Conservation (phyloP, 495 filamentous ascomycete species). For the Darksidea phi region DNA sequence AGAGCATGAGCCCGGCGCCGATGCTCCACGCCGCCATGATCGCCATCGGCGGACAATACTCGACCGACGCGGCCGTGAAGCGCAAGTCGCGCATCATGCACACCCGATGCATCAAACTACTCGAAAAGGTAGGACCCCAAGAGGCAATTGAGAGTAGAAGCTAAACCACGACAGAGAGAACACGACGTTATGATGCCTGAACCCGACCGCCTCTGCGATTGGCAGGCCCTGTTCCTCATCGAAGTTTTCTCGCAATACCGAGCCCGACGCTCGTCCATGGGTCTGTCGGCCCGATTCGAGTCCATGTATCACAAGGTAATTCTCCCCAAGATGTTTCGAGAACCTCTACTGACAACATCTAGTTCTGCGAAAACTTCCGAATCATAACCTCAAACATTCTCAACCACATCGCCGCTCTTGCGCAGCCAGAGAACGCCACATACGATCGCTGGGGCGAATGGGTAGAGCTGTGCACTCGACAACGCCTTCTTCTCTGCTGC, state of each 20-base stretch:
- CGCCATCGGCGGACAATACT: slow-evolving; percentile 46
- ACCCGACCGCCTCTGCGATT: slow-evolving; percentile 37
- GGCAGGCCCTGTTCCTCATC: slow-evolving; percentile 40
- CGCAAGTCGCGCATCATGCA: slow-evolving; percentile 42
- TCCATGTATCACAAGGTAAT: slow-evolving; percentile 36
- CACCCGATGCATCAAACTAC: slow-evolving; percentile 42
- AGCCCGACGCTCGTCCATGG: slow-evolving; percentile 36
- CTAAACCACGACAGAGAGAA: slow-evolving; percentile 30
- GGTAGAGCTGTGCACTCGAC: slow-evolving; percentile 26
- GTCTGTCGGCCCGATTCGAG: slow-evolving; percentile 38
- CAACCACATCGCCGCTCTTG: slow-evolving; percentile 8
- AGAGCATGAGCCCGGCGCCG: slow-evolving; percentile 37
- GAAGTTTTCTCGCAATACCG: slow-evolving; percentile 42
- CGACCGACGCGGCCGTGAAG: slow-evolving; percentile 41
- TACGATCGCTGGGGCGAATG: slow-evolving; percentile 32
- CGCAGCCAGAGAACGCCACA: slow-evolving; percentile 13
- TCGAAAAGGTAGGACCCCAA: slow-evolving; percentile 41
- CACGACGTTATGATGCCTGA: slow-evolving; percentile 29
- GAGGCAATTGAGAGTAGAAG: background rate
- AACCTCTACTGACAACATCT: slow-evolving; percentile 6
- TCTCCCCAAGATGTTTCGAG: background rate
- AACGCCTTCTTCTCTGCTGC: slow-evolving; percentile 39
- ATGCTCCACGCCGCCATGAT: slow-evolving; percentile 47
- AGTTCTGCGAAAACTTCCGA: slow-evolving; percentile 33
- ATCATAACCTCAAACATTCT: slow-evolving; percentile 14